Conservation (phyloP, 805 yeast genomes). For the Suhomyces pyralidae region DNA sequence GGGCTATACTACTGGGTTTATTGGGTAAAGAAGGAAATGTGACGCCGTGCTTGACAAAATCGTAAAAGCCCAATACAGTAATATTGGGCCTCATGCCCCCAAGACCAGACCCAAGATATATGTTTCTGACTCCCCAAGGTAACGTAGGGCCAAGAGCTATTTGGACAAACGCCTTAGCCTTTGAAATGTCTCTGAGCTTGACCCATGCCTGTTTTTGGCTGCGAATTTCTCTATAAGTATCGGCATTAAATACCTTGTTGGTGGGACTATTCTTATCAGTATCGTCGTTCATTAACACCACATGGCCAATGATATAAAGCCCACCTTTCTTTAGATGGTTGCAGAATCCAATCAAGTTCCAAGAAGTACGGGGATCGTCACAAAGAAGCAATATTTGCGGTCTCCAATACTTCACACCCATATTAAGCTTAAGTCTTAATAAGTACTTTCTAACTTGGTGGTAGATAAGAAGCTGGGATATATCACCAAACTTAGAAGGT, state of each 20-base stretch:
- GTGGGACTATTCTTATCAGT: slow-evolving; percentile 20
- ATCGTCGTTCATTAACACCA: slow-evolving; percentile 56
- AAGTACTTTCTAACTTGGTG: slow-evolving; percentile 95
- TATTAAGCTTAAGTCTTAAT: slow-evolving; percentile 74
- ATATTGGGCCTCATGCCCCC: slow-evolving; percentile 99
- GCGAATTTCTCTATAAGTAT: slow-evolving; percentile 62
- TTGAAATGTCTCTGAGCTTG: slow-evolving; percentile 70
- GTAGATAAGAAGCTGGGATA: slow-evolving; percentile 89
- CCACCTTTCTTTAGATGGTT: slow-evolving; percentile 96
- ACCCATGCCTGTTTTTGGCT: slow-evolving; percentile 81
- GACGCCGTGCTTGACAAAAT: slow-evolving; percentile 47
- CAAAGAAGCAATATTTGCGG: slow-evolving; percentile 88
- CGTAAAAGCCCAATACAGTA: slow-evolving; percentile 87
- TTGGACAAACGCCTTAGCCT: slow-evolving; percentile 91
- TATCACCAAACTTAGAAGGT: slow-evolving; percentile 98
- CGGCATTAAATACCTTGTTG: slow-evolving; percentile 34
- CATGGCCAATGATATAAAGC: slow-evolving; percentile 88
- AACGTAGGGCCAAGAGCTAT: slow-evolving; percentile 82
- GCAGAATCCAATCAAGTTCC: slow-evolving; percentile 91
- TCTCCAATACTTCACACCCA: slow-evolving; percentile 95
- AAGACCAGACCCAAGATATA: slow-evolving; percentile 88
- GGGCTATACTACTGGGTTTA: slow-evolving; percentile 14
- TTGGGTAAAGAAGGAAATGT: slow-evolving; percentile 20
- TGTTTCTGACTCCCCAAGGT: slow-evolving; percentile 94
- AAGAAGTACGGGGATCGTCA: slow-evolving; percentile 87